Percentiles rank a stretch among this genome's conserved stretches.
Conservation (phyloP, 306 rosid species). For the Cucurbita ficifolia region DNA sequence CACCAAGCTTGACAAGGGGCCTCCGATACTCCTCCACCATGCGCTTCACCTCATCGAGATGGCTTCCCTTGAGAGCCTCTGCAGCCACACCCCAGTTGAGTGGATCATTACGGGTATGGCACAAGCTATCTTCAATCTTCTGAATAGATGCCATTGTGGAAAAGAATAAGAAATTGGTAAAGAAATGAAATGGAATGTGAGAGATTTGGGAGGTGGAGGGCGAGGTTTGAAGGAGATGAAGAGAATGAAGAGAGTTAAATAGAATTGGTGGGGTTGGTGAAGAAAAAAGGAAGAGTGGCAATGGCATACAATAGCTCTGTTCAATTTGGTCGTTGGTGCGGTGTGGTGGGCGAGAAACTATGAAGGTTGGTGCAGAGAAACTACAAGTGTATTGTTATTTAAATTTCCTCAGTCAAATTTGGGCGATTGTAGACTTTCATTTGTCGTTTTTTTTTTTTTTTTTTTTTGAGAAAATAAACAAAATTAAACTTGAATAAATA, state of each 20-base stretch:
- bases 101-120: neutral
- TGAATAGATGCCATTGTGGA: neutral
- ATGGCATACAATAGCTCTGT: too few relatives aligned
- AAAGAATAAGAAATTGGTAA: neutral
- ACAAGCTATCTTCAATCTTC: neutral
- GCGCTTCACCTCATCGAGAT: constrained; percentile 1
- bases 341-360: neutral
- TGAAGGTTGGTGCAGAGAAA: neutral
- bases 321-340: neutral
- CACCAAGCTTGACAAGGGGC: constrained; percentile 34
- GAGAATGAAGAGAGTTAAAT: neutral
- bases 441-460: neutral
- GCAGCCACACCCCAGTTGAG: neutral
- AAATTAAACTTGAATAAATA: neutral
- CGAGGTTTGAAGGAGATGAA: neutral
- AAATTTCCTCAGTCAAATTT: neutral
- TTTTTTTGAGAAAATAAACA: neutral
- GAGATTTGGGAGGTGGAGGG: neutral
- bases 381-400: neutral
- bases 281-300: neutral
- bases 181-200: neutral
- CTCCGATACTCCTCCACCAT: constrained; percentile 1
- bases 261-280: neutral
- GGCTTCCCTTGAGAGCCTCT: neutral
- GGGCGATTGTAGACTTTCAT: neutral